A percentile compares a stretch with the other conserved stretches of the same genome.
phyloP scores from a whole-genome alignment of 805 yeast species.

The Vanderwaltozyma verrucispora region DNA sequence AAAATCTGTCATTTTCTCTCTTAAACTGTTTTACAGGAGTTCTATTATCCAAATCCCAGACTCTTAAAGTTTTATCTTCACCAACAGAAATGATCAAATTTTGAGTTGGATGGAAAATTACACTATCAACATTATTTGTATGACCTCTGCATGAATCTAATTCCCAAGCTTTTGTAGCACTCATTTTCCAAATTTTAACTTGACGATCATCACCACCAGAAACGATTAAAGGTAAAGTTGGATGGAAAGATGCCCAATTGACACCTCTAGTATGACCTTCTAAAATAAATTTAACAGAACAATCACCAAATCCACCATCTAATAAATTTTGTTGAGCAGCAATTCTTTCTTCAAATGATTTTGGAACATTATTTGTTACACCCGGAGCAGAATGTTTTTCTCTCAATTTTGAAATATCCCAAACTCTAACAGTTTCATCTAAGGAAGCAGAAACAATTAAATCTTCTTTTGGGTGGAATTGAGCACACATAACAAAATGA shows the following conservation, averaged over 20 bases:
- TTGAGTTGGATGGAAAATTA: conserved; percentile 86
- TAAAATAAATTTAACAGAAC: conserved; percentile 86
- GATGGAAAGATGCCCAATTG: conserved; percentile 98
- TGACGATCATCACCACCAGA: conserved; percentile 95
- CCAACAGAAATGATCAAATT: conserved; percentile 88
- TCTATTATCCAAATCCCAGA: conserved; percentile 94
- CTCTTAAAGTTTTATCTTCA: conserved; percentile 91
- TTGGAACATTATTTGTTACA: conserved; percentile 11
- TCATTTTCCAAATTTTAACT: conserved; percentile 95
- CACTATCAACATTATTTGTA: conserved; percentile 83
- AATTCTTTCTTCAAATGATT: conserved; percentile 35
- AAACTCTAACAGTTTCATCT: conserved; percentile 97
- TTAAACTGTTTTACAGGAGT: conserved; percentile 89
- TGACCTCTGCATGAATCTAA: conserved; percentile 98
- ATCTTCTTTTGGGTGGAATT: conserved; percentile 93
- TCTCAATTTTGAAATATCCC: conserved; percentile 95
- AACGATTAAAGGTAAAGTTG: conserved; percentile 86
- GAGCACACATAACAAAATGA: conserved; percentile 97
- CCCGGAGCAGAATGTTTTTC: conserved; percentile 89
- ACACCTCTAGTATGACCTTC: conserved; percentile 99
- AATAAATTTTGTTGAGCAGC: conserved; percentile 55
- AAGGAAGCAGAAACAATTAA: conserved; percentile 89
- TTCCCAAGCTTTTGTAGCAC: conserved; percentile 97
- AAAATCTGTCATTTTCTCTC: conserved; percentile 88
- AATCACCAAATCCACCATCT: conserved; percentile 93